phyloP scores from a whole-genome alignment of 805 yeast genomes.

The Clavispora asparagi region DNA sequence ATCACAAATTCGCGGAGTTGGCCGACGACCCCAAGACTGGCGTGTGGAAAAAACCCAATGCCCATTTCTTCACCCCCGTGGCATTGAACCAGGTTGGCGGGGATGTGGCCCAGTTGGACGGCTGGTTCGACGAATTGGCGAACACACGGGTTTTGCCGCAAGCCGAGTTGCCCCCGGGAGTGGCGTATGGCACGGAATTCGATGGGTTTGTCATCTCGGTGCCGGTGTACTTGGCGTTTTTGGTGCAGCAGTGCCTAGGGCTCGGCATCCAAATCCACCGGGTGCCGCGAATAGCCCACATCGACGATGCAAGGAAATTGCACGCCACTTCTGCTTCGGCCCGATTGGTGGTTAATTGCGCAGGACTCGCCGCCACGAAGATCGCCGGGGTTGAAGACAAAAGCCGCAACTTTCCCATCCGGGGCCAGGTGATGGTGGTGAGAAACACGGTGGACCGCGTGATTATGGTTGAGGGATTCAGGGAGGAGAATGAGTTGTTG shows the following conservation, averaged over 20 bases:
- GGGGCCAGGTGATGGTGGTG: constrained; percentile 55
- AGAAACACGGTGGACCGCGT: constrained; percentile 33
- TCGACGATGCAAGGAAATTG: constrained; percentile 41
- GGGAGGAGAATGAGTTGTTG: constrained; percentile 40
- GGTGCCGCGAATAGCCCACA: constrained; percentile 28
- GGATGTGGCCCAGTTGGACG: constrained; percentile 9
- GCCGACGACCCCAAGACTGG: constrained; percentile 51
- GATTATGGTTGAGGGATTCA: constrained; percentile 31
- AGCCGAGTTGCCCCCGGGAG: constrained; percentile 38
- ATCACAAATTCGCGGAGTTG: constrained; percentile 40
- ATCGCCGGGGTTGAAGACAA: constrained; percentile 44
- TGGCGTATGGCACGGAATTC: constrained; percentile 41
- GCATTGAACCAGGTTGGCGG: constrained; percentile 8
- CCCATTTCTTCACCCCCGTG: constrained; percentile 8
- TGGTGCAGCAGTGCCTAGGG: constrained; percentile 40
- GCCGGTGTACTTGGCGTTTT: constrained; percentile 49
- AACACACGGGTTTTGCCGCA: constrained; percentile 27
- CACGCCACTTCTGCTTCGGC: constrained; percentile 22
- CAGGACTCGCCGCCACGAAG: constrained; percentile 47
- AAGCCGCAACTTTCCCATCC: constrained; percentile 42
- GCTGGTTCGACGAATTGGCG: constrained; percentile 48
- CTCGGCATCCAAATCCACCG: constrained; percentile 48
- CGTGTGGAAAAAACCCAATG: constrained; percentile 12
- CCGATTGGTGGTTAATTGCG: constrained; percentile 50
- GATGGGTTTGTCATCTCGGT: constrained; percentile 58